phyloP scores from a whole-genome alignment of 306 rosid species.

The Calophaca sinica region DNA sequence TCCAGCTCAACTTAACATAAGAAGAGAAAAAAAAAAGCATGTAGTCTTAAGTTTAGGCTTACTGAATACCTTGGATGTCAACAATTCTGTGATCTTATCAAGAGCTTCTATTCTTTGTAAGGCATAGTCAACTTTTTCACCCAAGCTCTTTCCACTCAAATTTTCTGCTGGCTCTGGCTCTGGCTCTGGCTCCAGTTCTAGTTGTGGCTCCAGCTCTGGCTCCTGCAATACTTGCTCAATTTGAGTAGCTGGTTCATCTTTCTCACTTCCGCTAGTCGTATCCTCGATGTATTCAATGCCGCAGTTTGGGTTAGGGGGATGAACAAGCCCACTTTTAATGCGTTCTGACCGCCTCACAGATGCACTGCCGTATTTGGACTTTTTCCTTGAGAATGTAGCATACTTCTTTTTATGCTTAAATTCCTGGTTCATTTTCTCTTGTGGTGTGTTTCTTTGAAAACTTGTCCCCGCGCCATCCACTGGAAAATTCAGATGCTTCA shows the following conservation, averaged over 20 bases:
- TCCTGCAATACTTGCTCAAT: slow-evolving; percentile 15
- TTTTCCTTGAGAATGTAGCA: slow-evolving; percentile 40
- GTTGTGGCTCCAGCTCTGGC: slow-evolving; percentile 26
- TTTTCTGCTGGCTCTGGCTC: slow-evolving; percentile 34
- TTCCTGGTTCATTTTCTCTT: slow-evolving; percentile 18
- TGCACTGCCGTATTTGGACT: not conserved
- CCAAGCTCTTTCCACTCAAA: slow-evolving; percentile 41
- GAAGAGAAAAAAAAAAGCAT: slow-evolving; percentile 19
- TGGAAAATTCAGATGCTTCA: not conserved
- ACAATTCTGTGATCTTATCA: slow-evolving; percentile 42
- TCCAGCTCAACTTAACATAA: not conserved
- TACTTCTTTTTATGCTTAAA: slow-evolving; percentile 41
- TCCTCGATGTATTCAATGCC: slow-evolving; percentile 45
- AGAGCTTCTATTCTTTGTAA: slow-evolving; percentile 51
- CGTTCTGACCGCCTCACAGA: slow-evolving; percentile 67
- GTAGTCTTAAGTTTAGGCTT: not conserved
- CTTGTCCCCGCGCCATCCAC: slow-evolving; percentile 20
- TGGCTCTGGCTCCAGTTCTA: slow-evolving; percentile 27
- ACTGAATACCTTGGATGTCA: slow-evolving; percentile 58
- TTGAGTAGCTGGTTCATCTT: slow-evolving; percentile 45
- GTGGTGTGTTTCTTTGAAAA: slow-evolving; percentile 1
- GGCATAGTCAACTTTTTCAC: slow-evolving; percentile 56
- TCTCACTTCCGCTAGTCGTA: slow-evolving; percentile 48
- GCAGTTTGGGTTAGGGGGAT: slow-evolving; percentile 14
- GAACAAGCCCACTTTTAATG: slow-evolving; percentile 42